A percentile compares a stretch with the other conserved stretches of the same genome.
These are phyloP conservation scores for Beauveria pseudobassiana DNA, from an alignment of 2,329 filamentous ascomycete genomes.

Conservation along the genomic window DNA sequence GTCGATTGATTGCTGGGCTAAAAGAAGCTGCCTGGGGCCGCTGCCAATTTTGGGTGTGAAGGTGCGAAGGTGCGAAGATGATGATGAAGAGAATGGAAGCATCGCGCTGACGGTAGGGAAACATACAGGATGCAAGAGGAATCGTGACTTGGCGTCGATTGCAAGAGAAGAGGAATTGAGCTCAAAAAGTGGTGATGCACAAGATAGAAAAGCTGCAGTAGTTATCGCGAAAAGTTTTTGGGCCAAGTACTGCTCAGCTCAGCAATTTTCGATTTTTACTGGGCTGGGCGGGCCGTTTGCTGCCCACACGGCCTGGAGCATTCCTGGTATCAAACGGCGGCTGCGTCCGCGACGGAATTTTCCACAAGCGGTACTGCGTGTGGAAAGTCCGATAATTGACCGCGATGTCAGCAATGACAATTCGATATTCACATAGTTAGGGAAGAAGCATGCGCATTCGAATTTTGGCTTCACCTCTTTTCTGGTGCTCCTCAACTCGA, in stretches of 20 bases:
- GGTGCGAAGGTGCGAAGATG: not conserved
- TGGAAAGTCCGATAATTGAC: not conserved
- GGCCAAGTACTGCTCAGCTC: conserved; percentile 11
- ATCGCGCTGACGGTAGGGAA: not conserved
- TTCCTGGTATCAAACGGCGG: not conserved
- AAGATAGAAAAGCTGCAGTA: conserved; percentile 10
- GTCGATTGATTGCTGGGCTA: not conserved
- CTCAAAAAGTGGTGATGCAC: conserved; percentile 11
- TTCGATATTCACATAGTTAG: too few relatives aligned
- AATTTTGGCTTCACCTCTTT: not conserved
- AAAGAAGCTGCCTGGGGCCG: not conserved
- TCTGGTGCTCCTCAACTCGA: not conserved
- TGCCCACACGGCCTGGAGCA: conserved; percentile 5
- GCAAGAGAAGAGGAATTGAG: conserved; percentile 1
- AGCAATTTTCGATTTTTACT: conserved; percentile 10
- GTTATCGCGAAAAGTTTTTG: conserved; percentile 14
- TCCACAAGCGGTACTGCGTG: not conserved
- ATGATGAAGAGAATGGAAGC: not conserved
- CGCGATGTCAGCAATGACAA: not conserved
- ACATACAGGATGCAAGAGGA: conserved; percentile 2
- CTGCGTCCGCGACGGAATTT: not conserved
- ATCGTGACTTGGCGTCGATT: not conserved
- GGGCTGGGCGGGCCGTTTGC: conserved; percentile 10
- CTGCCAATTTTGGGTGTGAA: not conserved
- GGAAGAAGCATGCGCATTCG: not conserved